phyloP scores from a whole-genome alignment of 148 eudicot species.

The Rhododendron henanense region DNA sequence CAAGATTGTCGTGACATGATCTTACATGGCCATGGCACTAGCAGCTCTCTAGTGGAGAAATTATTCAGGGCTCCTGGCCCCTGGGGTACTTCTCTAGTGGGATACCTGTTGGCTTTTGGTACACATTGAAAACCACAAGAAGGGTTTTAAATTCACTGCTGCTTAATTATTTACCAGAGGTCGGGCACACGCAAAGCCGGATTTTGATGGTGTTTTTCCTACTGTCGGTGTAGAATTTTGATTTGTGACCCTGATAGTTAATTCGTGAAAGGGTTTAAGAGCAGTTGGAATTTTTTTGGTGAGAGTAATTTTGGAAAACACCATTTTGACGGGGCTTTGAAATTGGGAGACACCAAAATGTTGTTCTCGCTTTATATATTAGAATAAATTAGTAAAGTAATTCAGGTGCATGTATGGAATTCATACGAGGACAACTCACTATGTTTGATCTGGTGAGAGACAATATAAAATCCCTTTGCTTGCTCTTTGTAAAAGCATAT shows the following conservation, averaged over 20 bases:
- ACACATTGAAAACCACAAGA: neutral
- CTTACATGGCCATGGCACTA: neutral
- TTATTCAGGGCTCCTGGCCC: neutral
- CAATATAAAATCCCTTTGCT: neutral
- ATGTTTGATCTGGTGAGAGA: neutral
- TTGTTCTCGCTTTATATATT: no score
- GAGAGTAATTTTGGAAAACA: no score
- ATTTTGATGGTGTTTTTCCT: no score
- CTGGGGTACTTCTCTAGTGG: neutral
- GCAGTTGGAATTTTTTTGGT: no score
- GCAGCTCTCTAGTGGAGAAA: neutral
- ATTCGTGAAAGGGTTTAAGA: no score
- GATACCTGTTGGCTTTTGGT: neutral
- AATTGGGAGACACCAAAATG: no score
- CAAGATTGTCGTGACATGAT: neutral
- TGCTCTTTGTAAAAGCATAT: neutral
- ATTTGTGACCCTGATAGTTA: no score
- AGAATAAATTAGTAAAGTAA: no score
- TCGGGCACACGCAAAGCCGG: no score
- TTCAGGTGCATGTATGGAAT: neutral
- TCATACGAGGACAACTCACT: neutral
- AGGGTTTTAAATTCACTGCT: neutral
- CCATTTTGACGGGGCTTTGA: no score
- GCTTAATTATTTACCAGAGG: neutral
- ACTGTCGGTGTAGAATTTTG: no score